Evolutionary conservation across 2,329 filamentous ascomycete species (phyloP).

Genomic region (Leptoxyphium fumago): DNA sequence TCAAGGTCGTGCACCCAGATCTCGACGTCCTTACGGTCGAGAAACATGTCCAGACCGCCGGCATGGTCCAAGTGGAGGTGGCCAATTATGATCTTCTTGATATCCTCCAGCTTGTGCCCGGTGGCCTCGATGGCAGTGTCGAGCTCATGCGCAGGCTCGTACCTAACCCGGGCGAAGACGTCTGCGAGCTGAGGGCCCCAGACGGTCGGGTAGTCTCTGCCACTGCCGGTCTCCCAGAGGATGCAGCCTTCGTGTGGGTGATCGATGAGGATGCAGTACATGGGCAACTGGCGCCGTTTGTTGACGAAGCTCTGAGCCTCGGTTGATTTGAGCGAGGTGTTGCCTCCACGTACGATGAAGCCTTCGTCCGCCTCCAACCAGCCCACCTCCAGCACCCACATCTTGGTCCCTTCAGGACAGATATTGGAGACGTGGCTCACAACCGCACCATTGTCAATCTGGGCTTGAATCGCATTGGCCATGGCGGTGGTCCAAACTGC

Average conservation of each 20-base stretch:
- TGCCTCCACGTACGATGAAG: constrained; percentile 29
- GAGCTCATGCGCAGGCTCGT: constrained; percentile 21
- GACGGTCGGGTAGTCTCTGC: constrained; percentile 26
- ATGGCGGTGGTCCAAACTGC: background rate
- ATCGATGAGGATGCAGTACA: constrained; percentile 30
- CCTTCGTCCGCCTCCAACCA: constrained; percentile 33
- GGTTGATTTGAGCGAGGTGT: constrained; percentile 23
- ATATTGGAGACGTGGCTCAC: constrained; percentile 19
- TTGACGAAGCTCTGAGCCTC: constrained; percentile 23
- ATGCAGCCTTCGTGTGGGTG: constrained; percentile 31
- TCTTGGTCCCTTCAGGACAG: constrained; percentile 32
- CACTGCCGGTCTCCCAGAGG: constrained; percentile 32
- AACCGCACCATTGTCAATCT: constrained; percentile 19
- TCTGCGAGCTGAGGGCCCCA: constrained; percentile 20
- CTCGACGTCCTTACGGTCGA: constrained; percentile 20
- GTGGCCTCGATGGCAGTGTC: constrained; percentile 21
- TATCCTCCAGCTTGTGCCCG: constrained; percentile 19
- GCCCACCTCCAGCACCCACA: constrained; percentile 30
- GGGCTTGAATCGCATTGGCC: constrained; percentile 14
- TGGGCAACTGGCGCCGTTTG: constrained; percentile 27
- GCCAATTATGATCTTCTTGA: constrained; percentile 24
- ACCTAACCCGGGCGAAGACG: constrained; percentile 19
- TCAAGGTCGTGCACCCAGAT: constrained; percentile 23
- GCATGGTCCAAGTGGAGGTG: constrained; percentile 24
- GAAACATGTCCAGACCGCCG: constrained; percentile 19